Conservation (phyloP, 73 alveolate genomes). For the Tetrahymena elliotti region DNA sequence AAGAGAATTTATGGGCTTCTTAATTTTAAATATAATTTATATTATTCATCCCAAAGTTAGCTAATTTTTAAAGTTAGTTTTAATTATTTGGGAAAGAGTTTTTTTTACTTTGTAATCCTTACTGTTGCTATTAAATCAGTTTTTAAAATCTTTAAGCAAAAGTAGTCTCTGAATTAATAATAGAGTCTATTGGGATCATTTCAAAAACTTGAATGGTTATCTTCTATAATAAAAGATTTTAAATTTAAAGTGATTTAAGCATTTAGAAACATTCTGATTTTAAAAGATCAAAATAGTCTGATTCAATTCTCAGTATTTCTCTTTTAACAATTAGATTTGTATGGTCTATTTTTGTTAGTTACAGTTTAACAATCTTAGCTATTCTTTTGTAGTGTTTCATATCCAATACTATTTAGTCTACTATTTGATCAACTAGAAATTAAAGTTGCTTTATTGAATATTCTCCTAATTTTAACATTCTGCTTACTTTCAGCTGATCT, state of each 20-base stretch:
- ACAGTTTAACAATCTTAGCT: background rate
- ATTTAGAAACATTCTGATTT: background rate
- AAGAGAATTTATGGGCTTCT: background rate
- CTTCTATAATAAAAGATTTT: background rate
- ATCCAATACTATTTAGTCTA: background rate
- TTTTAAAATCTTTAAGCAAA: background rate
- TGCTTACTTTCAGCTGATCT: background rate
- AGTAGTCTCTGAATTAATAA: background rate
- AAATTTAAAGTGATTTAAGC: background rate
- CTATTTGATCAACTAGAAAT: background rate
- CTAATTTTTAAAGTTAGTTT: background rate
- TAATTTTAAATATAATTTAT: too few relatives aligned
- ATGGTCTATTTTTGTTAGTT: background rate
- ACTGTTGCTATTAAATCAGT: background rate
- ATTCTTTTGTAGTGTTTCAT: background rate
- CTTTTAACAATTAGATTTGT: background rate
- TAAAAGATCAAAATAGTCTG: background rate
- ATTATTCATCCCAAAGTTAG: background rate
- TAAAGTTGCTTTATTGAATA: background rate
- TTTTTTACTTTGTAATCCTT: background rate
- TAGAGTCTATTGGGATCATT: background rate
- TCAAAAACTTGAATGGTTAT: background rate
- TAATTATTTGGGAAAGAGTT: background rate
- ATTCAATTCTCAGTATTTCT: background rate
- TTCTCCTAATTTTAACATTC: background rate